Percentiles rank a stretch among this genome's conserved stretches.
Conservation (phyloP, 2,329 filamentous ascomycete genomes). For the Didymella segeticola region DNA sequence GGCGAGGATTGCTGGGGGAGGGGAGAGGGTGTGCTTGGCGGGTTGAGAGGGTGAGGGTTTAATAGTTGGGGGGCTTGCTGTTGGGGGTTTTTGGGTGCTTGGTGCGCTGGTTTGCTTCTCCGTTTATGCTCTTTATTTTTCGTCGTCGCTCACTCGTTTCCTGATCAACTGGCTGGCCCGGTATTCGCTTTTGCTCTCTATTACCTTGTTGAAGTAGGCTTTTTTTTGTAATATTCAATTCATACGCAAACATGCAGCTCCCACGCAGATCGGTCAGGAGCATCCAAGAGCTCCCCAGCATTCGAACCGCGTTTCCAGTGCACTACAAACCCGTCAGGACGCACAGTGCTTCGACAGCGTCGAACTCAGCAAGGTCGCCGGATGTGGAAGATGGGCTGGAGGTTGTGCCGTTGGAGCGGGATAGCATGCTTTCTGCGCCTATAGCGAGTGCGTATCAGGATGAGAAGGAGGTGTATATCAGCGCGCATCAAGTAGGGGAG, state of each 20-base stretch:
- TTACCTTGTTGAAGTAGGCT: not conserved
- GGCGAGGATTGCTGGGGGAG: not conserved
- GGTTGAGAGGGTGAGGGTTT: slow-evolving; percentile 2
- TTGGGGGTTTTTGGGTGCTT: too few relatives aligned
- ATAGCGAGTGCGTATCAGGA: slow-evolving; percentile 34
- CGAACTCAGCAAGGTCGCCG: slow-evolving; percentile 18
- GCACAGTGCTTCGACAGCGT: slow-evolving; percentile 19
- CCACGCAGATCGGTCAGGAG: slow-evolving; percentile 32
- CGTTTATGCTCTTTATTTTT: slow-evolving; percentile 19
- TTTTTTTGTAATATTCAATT: not conserved
- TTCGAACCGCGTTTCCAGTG: slow-evolving; percentile 34
- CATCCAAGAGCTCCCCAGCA: slow-evolving; percentile 36
- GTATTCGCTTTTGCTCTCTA: too few relatives aligned
- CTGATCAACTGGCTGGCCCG: slow-evolving; percentile 31
- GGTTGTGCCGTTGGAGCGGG: slow-evolving; percentile 38
- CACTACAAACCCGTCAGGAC: slow-evolving; percentile 18
- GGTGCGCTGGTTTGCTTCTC: slow-evolving; percentile 30
- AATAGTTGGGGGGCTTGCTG: too few relatives aligned
- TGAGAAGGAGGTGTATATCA: slow-evolving; percentile 39
- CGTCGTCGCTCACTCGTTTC: slow-evolving; percentile 5
- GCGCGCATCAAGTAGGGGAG: slow-evolving; percentile 6
- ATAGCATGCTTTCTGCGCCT: slow-evolving; percentile 31
- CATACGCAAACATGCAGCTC: slow-evolving; percentile 30
- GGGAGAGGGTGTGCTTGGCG: not conserved
- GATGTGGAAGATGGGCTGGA: slow-evolving; percentile 40